Evolutionary conservation across 148 eudicot species (phyloP), one percentile per base, ranked within the genome.

Genomic region (Polygonum aviculare): DNA sequence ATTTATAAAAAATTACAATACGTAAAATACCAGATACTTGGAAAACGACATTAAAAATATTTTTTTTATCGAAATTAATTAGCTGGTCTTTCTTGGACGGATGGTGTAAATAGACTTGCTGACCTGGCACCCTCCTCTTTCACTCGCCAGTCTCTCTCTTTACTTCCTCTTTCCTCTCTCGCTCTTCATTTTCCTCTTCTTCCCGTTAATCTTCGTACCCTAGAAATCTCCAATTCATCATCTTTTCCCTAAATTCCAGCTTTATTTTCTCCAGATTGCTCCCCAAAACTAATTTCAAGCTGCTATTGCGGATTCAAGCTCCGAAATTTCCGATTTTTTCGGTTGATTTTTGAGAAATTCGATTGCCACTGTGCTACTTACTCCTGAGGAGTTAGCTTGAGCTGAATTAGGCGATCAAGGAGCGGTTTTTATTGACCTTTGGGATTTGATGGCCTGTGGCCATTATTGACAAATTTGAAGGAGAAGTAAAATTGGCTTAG

Each of bases 151-250:
- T 57, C 69, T 62, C 45, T 35, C 72, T 60, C 67, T 22, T 9
- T 59, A 21, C 35, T 22, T 59, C 65, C 65, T 59, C 65, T 59
- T 54, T 54, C 60, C 67, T 60, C 67, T 67, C 72, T 67, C 72
- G 41, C 72, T 36, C 10, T 35, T 36, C 72, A 36, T 67, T 67
- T 67, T 67, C 44, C 72, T 38, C 72, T 62, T 62, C 39, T 67
- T 67, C 72, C 72, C 72, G 44, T 67, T 67, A 36, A 67, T 67
- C 72, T 67, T 35, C 44, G 19, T 67, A 67, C 41, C 72, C 72
- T 67, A 67, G 44, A 67, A 36, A 35, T 3, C 35, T 15, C 8
- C 71, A 12, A 15, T 16, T 36, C 72, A 33, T 36, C 38, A 14
- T 67, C 45, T 35, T 14, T 67, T 67, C 2, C 72, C 72, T 4